Evolutionary conservation across 2,329 filamentous ascomycete genomes (phyloP), one percentile per base, ranked within the genome.

Genomic region (Hypoxylon sp.): DNA sequence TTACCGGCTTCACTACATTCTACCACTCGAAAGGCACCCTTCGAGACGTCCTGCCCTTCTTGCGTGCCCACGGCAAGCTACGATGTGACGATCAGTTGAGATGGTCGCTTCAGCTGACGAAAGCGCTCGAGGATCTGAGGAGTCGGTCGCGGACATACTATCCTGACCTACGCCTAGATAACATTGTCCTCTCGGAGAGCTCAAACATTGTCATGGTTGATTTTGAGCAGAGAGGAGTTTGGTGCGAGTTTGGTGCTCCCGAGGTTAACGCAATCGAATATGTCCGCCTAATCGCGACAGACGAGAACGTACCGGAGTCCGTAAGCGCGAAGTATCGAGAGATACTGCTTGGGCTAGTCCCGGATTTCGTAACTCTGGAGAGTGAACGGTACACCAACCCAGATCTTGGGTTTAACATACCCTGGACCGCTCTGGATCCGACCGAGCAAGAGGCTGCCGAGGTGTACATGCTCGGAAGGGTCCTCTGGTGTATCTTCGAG

Each of bases 401-500:
- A 0, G 67, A 72, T 2, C 56, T 71, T 29, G 81, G 83, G 29
- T 86, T 83, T 73, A 85, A 86, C 62, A 73, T 83, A 6, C 73
- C 83, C 3, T 87, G 84, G 84, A 74, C 79, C 3, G 81, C 78
- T 48, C 75, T 87, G n/a, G 78, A 74, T 11, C 69, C 71, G 1
- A 58, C 58, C 2, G 84, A 87, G 62, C 81, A 83, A 62, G 84
- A 87, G 65, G 76, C 80, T 0, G 83, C 83, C 17, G 81, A 84
- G 68, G 83, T 85, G 1, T 87, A 86, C 71, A 86, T 86, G 83
- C 79, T 87, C 13, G 84, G 83, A 4, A 78, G 84, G 33, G 76
- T 85, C 21, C 73, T 87, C 42, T 87, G 84, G 83, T 87, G 84
- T 67, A 79, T 87, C 13, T 87, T 87, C 54, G 84, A 87, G 68